Evolutionary conservation across 345 rosid species (phyloP).

Genomic region (Euclidium syriacum): DNA sequence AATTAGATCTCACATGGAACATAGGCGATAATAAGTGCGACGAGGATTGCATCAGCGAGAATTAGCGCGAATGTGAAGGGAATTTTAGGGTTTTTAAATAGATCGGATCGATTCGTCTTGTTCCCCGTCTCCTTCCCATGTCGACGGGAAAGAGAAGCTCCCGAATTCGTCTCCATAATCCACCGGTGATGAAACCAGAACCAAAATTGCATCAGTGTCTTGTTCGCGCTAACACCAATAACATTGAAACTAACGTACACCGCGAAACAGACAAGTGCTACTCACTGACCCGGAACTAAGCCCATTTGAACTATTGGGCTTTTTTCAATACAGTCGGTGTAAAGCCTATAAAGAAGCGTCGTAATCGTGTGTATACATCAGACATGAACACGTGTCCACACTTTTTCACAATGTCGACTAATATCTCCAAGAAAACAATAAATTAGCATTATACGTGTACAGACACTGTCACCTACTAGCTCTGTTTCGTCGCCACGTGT

Average conservation of each 20-base stretch:
- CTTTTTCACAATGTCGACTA: not conserved
- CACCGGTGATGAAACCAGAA: constrained; percentile 22
- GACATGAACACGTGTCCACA: constrained; percentile 21
- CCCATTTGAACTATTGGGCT: constrained; percentile 7
- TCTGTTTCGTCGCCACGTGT: constrained; percentile 36
- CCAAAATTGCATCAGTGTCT: not conserved
- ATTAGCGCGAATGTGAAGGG: constrained; percentile 47
- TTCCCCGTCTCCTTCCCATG: constrained; percentile 10
- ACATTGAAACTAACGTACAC: not conserved
- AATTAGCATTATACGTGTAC: constrained; percentile 14
- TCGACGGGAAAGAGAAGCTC: constrained; percentile 20
- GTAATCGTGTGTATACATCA: not conserved
- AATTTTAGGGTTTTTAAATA: constrained; percentile 34
- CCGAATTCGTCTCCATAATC: constrained; percentile 24
- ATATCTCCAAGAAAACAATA: not conserved
- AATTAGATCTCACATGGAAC: constrained; percentile 67
- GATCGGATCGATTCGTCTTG: constrained; percentile 11
- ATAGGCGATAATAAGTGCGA: constrained; percentile 61
- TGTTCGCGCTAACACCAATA: not conserved
- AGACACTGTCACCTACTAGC: not conserved
- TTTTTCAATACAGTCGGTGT: not conserved
- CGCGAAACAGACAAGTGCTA: constrained; percentile 15
- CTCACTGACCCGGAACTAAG: not conserved
- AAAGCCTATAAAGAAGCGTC: not conserved
- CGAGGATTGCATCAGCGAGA: constrained; percentile 53